phyloP scores from a whole-genome alignment of 2,329 filamentous ascomycete species.

The Microdochium bolleyi region DNA sequence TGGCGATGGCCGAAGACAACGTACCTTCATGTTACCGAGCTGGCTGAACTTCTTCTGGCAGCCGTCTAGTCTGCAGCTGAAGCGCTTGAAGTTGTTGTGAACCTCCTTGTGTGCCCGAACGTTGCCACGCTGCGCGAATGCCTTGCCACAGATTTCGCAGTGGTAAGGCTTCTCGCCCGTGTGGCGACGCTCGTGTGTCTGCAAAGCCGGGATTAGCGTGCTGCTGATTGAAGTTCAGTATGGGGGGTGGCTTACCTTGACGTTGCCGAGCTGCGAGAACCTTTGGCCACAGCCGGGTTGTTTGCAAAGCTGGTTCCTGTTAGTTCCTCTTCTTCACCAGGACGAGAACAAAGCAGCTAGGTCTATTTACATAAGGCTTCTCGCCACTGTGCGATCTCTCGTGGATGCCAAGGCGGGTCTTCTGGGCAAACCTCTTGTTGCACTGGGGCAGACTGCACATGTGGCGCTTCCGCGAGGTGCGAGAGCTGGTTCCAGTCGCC shows the following conservation, averaged over 20 bases:
- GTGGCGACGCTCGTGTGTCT: slow-evolving; percentile 84
- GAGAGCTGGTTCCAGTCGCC: background rate
- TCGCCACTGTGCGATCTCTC: slow-evolving; percentile 80
- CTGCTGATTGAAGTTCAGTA: background rate
- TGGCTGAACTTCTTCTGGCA: slow-evolving; percentile 88
- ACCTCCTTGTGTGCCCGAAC: slow-evolving; percentile 77
- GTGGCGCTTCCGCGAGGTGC: slow-evolving; percentile 52
- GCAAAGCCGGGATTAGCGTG: slow-evolving; percentile 5
- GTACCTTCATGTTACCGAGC: slow-evolving; percentile 83
- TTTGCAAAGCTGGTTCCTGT: slow-evolving; percentile 49
- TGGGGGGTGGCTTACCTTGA: slow-evolving; percentile 55
- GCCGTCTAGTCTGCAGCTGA: slow-evolving; percentile 70
- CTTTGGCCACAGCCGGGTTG: slow-evolving; percentile 65
- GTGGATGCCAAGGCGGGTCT: slow-evolving; percentile 90
- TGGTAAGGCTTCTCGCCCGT: slow-evolving; percentile 79
- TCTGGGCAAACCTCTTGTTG: slow-evolving; percentile 78
- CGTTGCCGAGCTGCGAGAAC: slow-evolving; percentile 86
- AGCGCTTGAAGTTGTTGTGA: slow-evolving; percentile 71
- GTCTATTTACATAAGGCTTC: slow-evolving; percentile 71
- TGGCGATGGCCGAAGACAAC: slow-evolving; percentile 5
- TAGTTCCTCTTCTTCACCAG: background rate
- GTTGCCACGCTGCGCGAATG: slow-evolving; percentile 80
- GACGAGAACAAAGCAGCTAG: background rate
- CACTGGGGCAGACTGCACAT: slow-evolving; percentile 68
- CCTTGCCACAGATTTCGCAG: slow-evolving; percentile 73